Conservation (phyloP, 2,329 filamentous ascomycete species). For the Polychaeton citri region DNA sequence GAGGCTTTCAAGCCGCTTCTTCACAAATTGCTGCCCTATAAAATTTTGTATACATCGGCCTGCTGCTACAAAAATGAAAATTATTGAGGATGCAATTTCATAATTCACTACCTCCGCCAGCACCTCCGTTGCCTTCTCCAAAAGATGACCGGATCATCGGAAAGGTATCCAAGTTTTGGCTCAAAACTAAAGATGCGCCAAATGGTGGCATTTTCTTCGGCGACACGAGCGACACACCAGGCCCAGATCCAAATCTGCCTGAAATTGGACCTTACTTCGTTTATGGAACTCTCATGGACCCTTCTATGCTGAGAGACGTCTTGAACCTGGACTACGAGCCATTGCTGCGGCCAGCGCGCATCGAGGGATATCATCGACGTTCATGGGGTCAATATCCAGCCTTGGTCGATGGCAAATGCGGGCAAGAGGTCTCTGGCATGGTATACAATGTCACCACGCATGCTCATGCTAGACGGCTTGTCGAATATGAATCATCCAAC, state of each 20-base stretch:
- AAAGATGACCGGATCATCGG: not conserved
- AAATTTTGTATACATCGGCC: too few species aligned
- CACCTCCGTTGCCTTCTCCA: not conserved
- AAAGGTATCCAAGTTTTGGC: not conserved
- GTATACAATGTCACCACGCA: conserved; percentile 19
- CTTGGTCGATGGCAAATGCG: conserved; percentile 19
- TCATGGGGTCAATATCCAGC: conserved; percentile 29
- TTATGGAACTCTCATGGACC: conserved; percentile 24
- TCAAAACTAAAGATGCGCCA: not conserved
- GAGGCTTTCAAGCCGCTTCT: too few species aligned
- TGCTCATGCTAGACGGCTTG: conserved; percentile 22
- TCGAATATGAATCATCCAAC: conserved; percentile 24
- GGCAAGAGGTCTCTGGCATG: conserved; percentile 13
- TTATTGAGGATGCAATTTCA: too few species aligned
- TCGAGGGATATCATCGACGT: conserved; percentile 19
- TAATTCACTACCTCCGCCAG: not conserved
- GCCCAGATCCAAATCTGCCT: not conserved
- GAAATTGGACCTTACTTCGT: conserved; percentile 21
- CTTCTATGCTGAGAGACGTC: conserved; percentile 18
- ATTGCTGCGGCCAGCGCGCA: conserved; percentile 14
- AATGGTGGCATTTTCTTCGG: not conserved
- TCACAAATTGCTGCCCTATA: too few species aligned
- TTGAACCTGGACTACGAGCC: conserved; percentile 17
- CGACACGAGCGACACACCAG: not conserved
- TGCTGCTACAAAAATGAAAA: too few species aligned